A percentile compares a stretch with the other conserved stretches of the same genome.
phyloP scores from a whole-genome alignment of 257 asterid genomes.

The Thymus quinquecostatus region DNA sequence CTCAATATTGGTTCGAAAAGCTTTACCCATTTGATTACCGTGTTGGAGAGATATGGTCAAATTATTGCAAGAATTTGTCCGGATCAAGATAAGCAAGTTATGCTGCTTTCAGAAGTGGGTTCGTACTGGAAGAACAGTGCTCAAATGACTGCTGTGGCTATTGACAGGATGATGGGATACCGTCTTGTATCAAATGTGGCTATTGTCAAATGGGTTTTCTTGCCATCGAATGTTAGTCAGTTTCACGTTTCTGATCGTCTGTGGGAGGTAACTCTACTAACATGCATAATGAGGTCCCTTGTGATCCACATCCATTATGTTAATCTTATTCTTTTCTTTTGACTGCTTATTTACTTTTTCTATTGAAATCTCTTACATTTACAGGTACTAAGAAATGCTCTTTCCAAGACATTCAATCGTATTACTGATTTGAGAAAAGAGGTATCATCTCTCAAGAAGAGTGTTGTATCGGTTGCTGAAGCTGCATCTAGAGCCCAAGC shows the following conservation, averaged over 20 bases:
- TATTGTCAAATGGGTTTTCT: conserved; percentile 95
- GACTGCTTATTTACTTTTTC: conserved; percentile 8
- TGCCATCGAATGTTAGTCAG: conserved; percentile 57
- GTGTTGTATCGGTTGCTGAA: conserved; percentile 56
- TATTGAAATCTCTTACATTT: conserved; percentile 26
- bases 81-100: conserved; percentile 86
- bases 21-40: conserved; percentile 93
- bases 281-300: neutral
- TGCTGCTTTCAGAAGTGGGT: conserved; percentile 85
- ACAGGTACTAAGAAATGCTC: conserved; percentile 83
- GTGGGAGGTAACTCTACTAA: conserved; percentile 77
- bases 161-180: conserved; percentile 99
- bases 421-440: conserved; percentile 89
- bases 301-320: no score
- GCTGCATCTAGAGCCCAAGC: conserved; percentile 78
- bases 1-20: conserved; percentile 97
- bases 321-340: neutral
- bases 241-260: conserved; percentile 92
- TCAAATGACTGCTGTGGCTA: conserved; percentile 89
- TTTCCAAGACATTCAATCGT: conserved; percentile 89
- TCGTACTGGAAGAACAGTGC: conserved; percentile 84
- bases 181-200: conserved; percentile 93
- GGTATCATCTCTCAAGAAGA: conserved; percentile 66
- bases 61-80: conserved; percentile 79
- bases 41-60: conserved; percentile 96